Evolutionary conservation across 345 rosid genomes (phyloP).

Genomic region (Acer negundo): DNA sequence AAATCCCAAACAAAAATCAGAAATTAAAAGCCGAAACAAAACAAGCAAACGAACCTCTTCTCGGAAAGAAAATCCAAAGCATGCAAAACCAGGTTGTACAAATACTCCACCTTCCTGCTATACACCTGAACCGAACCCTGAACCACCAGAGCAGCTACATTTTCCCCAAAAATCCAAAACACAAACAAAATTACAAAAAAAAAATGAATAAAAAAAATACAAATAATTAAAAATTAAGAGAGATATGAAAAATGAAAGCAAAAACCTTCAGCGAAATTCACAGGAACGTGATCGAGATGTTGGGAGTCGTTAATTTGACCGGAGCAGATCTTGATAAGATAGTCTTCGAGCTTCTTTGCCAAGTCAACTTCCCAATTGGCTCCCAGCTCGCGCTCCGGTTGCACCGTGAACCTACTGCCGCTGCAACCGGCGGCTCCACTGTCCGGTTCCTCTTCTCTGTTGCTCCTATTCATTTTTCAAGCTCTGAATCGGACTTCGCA

Average conservation of each 20-base stretch:
- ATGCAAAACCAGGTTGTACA: constrained; percentile 88
- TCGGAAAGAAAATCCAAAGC: constrained; percentile 89
- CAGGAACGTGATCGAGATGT: constrained; percentile 39
- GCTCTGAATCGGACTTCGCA: background rate
- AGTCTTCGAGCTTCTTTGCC: constrained; percentile 82
- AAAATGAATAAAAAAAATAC: background rate
- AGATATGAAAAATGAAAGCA: background rate
- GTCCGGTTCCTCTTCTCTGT: constrained; percentile 30
- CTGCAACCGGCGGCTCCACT: constrained; percentile 25
- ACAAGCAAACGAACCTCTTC: constrained; percentile 53
- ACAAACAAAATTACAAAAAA: constrained; percentile 1
- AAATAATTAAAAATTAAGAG: background rate
- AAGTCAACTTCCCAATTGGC: constrained; percentile 97
- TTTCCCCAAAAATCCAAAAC: constrained; percentile 21
- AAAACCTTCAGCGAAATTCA: constrained; percentile 94
- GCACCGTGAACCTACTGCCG: constrained; percentile 61
- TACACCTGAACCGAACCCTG: constrained; percentile 98
- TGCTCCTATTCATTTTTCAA: constrained; percentile 33
- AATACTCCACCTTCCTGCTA: constrained; percentile 94
- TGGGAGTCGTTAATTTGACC: constrained; percentile 66
- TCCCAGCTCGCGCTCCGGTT: constrained; percentile 82
- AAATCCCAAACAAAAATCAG: background rate
- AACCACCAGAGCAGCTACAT: constrained; percentile 93
- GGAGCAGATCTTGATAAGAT: constrained; percentile 80
- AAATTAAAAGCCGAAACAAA: background rate